Evolutionary conservation across 1,284 basidiomycete genomes (phyloP).

Genomic region (Irpex sp.): DNA sequence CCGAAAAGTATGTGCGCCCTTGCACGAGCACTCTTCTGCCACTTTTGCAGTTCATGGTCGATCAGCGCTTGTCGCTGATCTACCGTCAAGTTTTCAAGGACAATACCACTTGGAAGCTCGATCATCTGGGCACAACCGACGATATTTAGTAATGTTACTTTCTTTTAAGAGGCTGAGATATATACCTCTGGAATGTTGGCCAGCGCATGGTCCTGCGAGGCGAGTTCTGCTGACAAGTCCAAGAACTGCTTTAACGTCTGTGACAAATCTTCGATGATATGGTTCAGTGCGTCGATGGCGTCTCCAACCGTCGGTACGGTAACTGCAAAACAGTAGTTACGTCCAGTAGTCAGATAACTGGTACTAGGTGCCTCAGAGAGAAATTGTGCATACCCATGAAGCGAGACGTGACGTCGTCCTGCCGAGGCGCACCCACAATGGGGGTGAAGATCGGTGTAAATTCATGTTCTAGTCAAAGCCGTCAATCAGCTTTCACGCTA

Average conservation of each 20-base stretch:
- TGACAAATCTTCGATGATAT: constrained; percentile 56
- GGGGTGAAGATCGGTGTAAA: constrained; percentile 66
- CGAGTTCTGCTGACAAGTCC: constrained; percentile 67
- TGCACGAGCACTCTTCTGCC: constrained; percentile 39
- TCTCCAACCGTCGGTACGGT: constrained; percentile 78
- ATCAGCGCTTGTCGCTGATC: constrained; percentile 65
- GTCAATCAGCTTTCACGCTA: background rate
- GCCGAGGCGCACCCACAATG: constrained; percentile 42
- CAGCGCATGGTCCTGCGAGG: constrained; percentile 66
- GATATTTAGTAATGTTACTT: background rate
- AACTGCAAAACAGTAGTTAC: constrained; percentile 32
- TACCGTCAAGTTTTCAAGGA: constrained; percentile 63
- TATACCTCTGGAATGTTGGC: constrained; percentile 71
- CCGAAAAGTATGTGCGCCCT: constrained; percentile 36
- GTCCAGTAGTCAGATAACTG: background rate
- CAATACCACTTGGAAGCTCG: constrained; percentile 46
- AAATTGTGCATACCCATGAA: constrained; percentile 30
- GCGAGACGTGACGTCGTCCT: constrained; percentile 41
- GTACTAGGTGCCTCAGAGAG: constrained; percentile 5
- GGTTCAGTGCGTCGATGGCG: constrained; percentile 65
- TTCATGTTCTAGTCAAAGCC: constrained; percentile 47
- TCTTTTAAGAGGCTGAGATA: constrained; percentile 1
- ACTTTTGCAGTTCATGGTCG: constrained; percentile 52
- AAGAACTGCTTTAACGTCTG: constrained; percentile 64
- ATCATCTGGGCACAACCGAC: constrained; percentile 42